phyloP scores from a whole-genome alignment of 331 rosid species.

The Acacia pycnantha region DNA sequence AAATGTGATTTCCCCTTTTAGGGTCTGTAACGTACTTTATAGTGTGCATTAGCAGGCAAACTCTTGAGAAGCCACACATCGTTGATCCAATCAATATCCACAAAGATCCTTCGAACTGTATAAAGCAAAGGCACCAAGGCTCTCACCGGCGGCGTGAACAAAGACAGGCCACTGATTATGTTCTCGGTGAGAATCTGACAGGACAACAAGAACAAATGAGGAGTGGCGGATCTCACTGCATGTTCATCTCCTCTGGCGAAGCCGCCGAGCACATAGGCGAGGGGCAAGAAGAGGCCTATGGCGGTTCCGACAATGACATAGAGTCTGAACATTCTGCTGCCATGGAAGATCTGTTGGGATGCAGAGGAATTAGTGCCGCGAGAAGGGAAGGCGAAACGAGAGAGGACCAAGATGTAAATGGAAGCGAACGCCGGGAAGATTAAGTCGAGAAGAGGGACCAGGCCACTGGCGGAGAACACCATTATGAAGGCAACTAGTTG shows the following conservation, averaged over 20 bases:
- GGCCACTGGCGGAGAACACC: constrained; percentile 91
- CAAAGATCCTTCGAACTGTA: constrained; percentile 72
- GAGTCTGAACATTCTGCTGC: constrained; percentile 51
- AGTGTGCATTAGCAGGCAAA: constrained; percentile 58
- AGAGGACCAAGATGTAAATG: constrained; percentile 58
- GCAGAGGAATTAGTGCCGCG: neutral
- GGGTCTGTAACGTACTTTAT: constrained; percentile 43
- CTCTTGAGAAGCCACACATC: constrained; percentile 76
- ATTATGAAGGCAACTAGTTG: constrained; percentile 89
- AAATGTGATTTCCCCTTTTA: neutral
- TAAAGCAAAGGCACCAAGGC: constrained; percentile 82
- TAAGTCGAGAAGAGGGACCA: constrained; percentile 70
- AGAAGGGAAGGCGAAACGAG: constrained; percentile 74
- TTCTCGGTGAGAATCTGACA: constrained; percentile 85
- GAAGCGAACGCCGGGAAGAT: constrained; percentile 76
- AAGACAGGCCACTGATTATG: constrained; percentile 58
- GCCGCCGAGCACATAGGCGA: constrained; percentile 86
- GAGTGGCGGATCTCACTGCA: constrained; percentile 83
- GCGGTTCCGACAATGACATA: constrained; percentile 73
- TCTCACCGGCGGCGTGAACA: constrained; percentile 85
- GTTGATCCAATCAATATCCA: constrained; percentile 68
- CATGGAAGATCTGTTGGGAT: constrained; percentile 52
- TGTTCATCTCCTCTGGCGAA: constrained; percentile 87
- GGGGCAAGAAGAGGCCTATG: constrained; percentile 73
- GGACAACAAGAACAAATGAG: constrained; percentile 75